These are phyloP conservation scores for Choiromyces venosus DNA, from an alignment of 495 filamentous ascomycete genomes.

Conservation along the genomic window DNA sequence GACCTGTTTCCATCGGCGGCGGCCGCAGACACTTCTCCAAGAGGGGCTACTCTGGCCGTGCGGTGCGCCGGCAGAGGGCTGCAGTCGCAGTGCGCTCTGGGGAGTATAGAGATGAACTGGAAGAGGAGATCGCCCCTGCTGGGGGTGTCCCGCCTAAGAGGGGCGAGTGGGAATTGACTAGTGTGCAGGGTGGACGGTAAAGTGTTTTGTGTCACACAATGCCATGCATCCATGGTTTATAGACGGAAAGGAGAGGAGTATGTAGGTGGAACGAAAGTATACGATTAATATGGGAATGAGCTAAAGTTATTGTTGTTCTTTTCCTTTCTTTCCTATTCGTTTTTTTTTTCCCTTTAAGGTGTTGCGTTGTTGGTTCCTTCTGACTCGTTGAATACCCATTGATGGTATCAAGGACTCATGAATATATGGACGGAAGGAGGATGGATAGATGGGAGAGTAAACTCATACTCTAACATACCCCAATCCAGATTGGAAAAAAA, in stretches of 20 bases:
- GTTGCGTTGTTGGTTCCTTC: neutral
- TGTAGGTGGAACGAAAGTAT: neutral
- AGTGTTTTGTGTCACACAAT: neutral
- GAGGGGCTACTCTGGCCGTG: conserved; percentile 26
- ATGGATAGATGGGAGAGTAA: too few species aligned
- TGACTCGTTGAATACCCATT: neutral
- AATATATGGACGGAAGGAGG: neutral
- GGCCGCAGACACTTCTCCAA: conserved; percentile 28
- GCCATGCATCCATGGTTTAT: neutral
- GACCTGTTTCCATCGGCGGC: conserved; percentile 36
- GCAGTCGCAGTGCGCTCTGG: conserved; percentile 13
- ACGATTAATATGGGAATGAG: neutral
- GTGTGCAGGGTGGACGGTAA: conserved; percentile 35
- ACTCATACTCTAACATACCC: neutral
- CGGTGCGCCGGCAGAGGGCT: conserved; percentile 28
- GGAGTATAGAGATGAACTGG: conserved; percentile 30
- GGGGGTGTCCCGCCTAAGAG: conserved; percentile 5
- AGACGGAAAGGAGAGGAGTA: neutral
- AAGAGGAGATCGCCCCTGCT: conserved; percentile 4
- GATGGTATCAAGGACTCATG: neutral
- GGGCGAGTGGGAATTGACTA: conserved; percentile 36
- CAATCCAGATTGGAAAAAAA: neutral
- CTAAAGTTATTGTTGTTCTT: neutral
- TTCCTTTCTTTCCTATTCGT: neutral
- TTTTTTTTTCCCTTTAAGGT: neutral